Evolutionary conservation across 2,329 filamentous ascomycete genomes (phyloP).

Genomic region (Phaeosphaeriaceae sp.): DNA sequence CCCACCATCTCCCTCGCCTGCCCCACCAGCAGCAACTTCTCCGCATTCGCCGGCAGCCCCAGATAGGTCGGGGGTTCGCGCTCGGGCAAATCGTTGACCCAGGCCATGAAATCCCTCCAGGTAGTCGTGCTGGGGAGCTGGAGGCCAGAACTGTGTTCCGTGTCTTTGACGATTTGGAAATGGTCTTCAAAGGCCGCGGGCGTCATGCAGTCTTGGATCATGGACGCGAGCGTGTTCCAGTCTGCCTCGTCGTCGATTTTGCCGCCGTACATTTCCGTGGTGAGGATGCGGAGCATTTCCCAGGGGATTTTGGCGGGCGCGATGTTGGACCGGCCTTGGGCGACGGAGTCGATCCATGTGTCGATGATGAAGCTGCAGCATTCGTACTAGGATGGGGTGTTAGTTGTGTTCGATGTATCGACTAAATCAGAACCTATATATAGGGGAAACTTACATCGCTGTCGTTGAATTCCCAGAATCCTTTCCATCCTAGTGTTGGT

Average conservation of each 20-base stretch:
- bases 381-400: conserved; percentile 81
- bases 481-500: conserved; percentile 93
- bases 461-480: conserved; percentile 99
- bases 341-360: conserved; percentile 85
- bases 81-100: conserved; percentile 92
- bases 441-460: conserved; percentile 90
- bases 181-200: conserved; percentile 90
- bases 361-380: conserved; percentile 96
- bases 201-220: conserved; percentile 81
- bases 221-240: conserved; percentile 72
- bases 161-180: conserved; percentile 78
- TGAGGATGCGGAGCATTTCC: conserved; percentile 89
- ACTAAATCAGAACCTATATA: too few species aligned
- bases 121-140: conserved; percentile 80
- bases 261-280: conserved; percentile 95
- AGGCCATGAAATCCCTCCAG: conserved; percentile 83
- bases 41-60: conserved; percentile 90
- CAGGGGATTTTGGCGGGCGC: conserved; percentile 93
- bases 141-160: conserved; percentile 64
- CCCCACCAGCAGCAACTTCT: conserved; percentile 90
- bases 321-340: conserved; percentile 87
- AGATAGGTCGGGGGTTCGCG: conserved; percentile 95
- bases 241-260: conserved; percentile 94
- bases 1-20: conserved; percentile 84
- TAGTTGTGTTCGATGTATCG: too few species aligned